A percentile compares a stretch with the other conserved stretches of the same genome.
Evolutionary conservation across 768 basidiomycete species (phyloP).

Genomic region (Rhizopogon roseolus): DNA sequence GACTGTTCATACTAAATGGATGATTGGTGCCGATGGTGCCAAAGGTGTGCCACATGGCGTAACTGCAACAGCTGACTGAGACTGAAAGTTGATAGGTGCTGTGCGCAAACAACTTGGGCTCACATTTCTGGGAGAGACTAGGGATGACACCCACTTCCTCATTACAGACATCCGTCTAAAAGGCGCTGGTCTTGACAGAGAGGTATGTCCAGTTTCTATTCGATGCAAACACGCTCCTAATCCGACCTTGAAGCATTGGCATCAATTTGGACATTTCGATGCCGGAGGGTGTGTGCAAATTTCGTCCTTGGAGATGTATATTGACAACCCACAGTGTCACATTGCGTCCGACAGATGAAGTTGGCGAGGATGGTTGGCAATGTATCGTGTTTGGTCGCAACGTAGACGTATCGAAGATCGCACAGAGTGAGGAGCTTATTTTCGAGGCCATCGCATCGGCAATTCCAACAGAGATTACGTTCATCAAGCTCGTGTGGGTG

Average conservation of each 20-base stretch:
- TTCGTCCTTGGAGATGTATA: no score
- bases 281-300: no score
- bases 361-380: constrained; percentile 1
- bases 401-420: constrained; percentile 14
- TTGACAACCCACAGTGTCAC: not conserved
- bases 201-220: not conserved
- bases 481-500: constrained; percentile 2
- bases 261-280: not conserved
- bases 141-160: constrained; percentile 13
- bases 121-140: constrained; percentile 25
- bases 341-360: constrained; percentile 1
- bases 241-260: constrained; percentile 1
- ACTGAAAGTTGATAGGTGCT: constrained; percentile 13
- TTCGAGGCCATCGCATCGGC: not conserved
- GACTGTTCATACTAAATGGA: no score
- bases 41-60: constrained; percentile 12
- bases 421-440: not conserved
- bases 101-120: constrained; percentile 21
- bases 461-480: not conserved
- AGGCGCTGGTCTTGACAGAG: constrained; percentile 7
- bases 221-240: not conserved
- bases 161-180: constrained; percentile 31
- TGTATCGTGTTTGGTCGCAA: constrained; percentile 1
- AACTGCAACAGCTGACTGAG: no score
- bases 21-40: constrained; percentile 23